Percentiles rank a stretch among this genome's conserved stretches.
These are phyloP conservation scores for Nemania sp. DNA, from an alignment of 2,329 filamentous ascomycete species.

Conservation along the genomic window DNA sequence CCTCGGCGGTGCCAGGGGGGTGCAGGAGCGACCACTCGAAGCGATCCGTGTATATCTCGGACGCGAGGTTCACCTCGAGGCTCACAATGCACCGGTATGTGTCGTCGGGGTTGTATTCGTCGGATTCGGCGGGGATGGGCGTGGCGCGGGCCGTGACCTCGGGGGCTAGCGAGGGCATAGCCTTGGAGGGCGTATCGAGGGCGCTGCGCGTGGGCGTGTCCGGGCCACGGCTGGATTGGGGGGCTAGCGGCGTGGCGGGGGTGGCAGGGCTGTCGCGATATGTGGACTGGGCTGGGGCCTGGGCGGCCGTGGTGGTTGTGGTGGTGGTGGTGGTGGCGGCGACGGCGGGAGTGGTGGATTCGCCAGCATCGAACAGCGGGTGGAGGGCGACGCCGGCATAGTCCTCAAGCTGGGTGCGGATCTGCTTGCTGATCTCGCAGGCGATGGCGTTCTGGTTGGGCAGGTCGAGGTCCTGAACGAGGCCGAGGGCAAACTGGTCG, in stretches of 20 bases:
- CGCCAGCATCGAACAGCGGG: slow-evolving; percentile 76
- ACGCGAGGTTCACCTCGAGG: slow-evolving; percentile 88
- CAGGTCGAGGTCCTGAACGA: slow-evolving; percentile 92
- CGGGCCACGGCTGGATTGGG: slow-evolving; percentile 51
- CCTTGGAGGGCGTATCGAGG: slow-evolving; percentile 55
- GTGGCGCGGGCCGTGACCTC: slow-evolving; percentile 73
- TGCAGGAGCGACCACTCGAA: slow-evolving; percentile 97
- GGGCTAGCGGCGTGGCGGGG: slow-evolving; percentile 48
- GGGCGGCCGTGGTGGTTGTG: too few relatives aligned
- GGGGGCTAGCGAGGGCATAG: slow-evolving; percentile 49
- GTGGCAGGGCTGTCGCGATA: slow-evolving; percentile 47
- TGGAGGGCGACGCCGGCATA: slow-evolving; percentile 94
- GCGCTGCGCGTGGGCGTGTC: slow-evolving; percentile 63
- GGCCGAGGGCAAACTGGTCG: slow-evolving; percentile 88
- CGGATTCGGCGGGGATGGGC: slow-evolving; percentile 65
- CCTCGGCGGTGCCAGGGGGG: slow-evolving; percentile 87
- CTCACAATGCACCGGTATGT: slow-evolving; percentile 92
- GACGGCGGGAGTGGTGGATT: slow-evolving; percentile 28
- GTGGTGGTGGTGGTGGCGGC: too few relatives aligned
- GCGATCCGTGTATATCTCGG: slow-evolving; percentile 91
- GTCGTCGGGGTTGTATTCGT: slow-evolving; percentile 86
- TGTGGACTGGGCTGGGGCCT: slow-evolving; percentile 24
- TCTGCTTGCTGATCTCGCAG: slow-evolving; percentile 86
- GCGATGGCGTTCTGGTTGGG: slow-evolving; percentile 73
- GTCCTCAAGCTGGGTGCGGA: slow-evolving; percentile 92